Evolutionary conservation across 371 early-diverging fungal species (phyloP), one percentile per base, ranked within the genome.

Genomic region (Funneliformis caledonium): DNA sequence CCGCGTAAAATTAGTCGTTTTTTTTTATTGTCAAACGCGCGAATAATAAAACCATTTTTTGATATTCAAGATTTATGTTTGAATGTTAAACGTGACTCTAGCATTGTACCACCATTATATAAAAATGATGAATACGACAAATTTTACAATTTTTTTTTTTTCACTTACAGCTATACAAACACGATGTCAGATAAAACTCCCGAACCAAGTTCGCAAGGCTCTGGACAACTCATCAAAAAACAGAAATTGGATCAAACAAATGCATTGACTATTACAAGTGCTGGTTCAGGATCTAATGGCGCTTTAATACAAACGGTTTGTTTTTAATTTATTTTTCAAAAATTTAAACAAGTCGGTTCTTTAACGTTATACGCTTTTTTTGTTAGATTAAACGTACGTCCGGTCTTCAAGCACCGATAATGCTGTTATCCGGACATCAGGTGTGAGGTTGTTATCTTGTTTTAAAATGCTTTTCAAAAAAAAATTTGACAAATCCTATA

Each of bases 391-490:
- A 91, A 82, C 91, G 98, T 47, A 95, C 96, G 2, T 97, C 97
- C 1, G 91, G 91, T 7, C 88, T 98, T 77, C 90, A 91, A 83
- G 94, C 94, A 9, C 97, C 97, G 42, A 97, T 96, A 45, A 95
- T 97, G 94, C 93, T 91, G 61, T 84, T 97, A 42, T 88, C 89
- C 16, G 97, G 97, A 0, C 96, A 96, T 82, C 85, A 87, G 80
- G 91, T 90, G 86, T 78, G 84, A 68, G 73, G 70, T 48, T 50
- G 68, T 81, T 22, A 16, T 74, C 48, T 61, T 26, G 11, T 61
- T 56, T 37, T 14, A 69, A 45, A 69, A 50, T 73, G 37, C 22
- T 52, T 64, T 78, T 59, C 64, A 37, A 52, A 43, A 75, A 26
- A 6, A 43, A 43, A n/a, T n/a, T n/a, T n/a, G 19, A 67, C 12